phyloP scores from a whole-genome alignment of 2,329 filamentous ascomycete genomes.

The Capronia americana region DNA sequence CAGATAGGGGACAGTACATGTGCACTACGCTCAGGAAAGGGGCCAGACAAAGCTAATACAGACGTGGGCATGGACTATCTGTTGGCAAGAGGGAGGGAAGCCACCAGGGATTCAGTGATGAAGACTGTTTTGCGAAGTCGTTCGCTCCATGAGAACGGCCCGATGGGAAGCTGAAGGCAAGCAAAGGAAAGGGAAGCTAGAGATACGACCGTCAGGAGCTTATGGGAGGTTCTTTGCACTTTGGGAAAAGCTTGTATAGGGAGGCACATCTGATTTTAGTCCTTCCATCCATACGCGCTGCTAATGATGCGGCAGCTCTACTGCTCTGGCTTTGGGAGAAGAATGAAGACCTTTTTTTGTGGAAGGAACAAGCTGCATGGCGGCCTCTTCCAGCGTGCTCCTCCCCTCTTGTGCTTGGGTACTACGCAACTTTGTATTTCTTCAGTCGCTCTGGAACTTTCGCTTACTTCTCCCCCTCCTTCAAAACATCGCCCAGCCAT shows the following conservation, averaged over 20 bases:
- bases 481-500: not conserved
- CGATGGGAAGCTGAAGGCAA: not conserved
- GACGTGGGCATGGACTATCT: not conserved
- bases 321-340: not conserved
- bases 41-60: not conserved
- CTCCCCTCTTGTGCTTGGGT: not conserved
- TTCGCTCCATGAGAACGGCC: not conserved
- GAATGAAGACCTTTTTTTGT: not conserved
- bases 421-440: not conserved
- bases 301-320: slow-evolving; percentile 1
- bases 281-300: not conserved
- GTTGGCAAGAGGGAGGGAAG: not conserved
- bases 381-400: not conserved
- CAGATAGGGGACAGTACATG: not conserved
- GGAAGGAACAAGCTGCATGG: not conserved
- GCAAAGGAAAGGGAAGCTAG: not conserved
- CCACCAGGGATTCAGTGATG: not conserved
- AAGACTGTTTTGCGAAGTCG: not conserved
- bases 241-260: not conserved
- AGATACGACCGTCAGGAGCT: not conserved
- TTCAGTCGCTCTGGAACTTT: not conserved
- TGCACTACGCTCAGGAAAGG: not conserved
- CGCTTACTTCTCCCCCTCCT: not conserved
- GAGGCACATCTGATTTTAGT: slow-evolving; percentile 5
- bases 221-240: slow-evolving; percentile 8